Conservation (phyloP, 345 rosid species). For the Linum trigynum region DNA sequence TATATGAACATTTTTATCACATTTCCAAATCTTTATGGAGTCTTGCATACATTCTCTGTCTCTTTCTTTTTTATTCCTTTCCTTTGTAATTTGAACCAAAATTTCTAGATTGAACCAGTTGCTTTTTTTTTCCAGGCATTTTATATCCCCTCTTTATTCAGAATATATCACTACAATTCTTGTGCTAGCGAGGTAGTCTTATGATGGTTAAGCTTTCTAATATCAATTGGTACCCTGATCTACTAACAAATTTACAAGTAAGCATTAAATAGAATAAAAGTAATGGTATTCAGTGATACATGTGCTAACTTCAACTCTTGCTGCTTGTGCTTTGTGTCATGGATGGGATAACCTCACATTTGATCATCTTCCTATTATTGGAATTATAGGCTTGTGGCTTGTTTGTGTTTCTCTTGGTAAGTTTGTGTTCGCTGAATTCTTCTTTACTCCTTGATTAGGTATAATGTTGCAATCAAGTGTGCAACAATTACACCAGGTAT, state of each 20-base stretch:
- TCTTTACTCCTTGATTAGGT: constrained; percentile 30
- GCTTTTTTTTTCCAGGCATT: background rate
- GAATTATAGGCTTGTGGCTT: background rate
- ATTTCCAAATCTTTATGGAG: background rate
- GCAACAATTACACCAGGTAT: constrained; percentile 97
- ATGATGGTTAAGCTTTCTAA: no score
- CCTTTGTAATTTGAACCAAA: background rate
- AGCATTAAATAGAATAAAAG: no score
- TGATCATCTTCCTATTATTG: background rate
- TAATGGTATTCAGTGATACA: background rate
- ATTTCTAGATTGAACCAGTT: no score
- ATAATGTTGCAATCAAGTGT: constrained; percentile 95
- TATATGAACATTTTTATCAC: background rate
- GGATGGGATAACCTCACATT: no score
- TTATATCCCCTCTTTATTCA: no score
- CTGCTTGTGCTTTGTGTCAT: background rate
- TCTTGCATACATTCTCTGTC: background rate
- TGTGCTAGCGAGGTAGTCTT: no score
- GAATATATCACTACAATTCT: no score
- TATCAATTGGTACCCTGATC: no score
- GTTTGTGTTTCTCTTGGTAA: background rate
- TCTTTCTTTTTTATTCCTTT: background rate
- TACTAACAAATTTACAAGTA: no score
- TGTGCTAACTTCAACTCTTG: background rate
- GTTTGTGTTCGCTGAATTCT: background rate